Evolutionary conservation across 768 basidiomycete species (phyloP), one percentile per base, ranked within the genome.

Genomic region (Podaxis carcinomalis): DNA sequence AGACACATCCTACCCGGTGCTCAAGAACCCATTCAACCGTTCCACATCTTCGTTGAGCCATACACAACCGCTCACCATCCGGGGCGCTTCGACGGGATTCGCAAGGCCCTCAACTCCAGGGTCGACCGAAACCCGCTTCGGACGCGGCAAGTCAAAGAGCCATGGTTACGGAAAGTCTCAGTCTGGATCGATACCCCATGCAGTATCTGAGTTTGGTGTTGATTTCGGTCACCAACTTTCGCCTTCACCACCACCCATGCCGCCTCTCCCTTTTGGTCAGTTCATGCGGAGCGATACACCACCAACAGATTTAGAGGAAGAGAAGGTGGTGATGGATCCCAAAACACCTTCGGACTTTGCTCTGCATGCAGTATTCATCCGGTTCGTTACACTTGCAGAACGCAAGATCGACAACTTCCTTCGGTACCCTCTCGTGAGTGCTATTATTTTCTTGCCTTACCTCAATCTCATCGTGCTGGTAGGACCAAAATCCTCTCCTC

Each of bases 281-380:
- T 67, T 75, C 16, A 68, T 66, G 64, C 74, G 80, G 28, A 82
- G 82, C 58, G 87, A 86, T 49, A 82, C 83, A 1, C 80, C 83
- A 2, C 75, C 77, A 0, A 67, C 77, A 2, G 85, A 86, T 13
- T 80, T 85, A 28, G 83, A 86, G 47, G 90, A 89, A 11, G 89
- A 90, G 66, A 85, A 85, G 67, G 79, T 88, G 51, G 74, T 82
- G 21, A 80, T 83, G 67, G 88, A 90, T 52, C 89, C 89, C 0
- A 90, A 86, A 68, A 92, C 89, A 10, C 93, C 94, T 1, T 87
- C 89, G 0, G 94, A 95, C 67, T 95, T 90, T 66, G 94, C 94
- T 1, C 75, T 95, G 11, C 91, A 93, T 68, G 91, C 92, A 0
- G 83, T 95, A 5, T 94, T 95, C 70, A 90, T 92, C 44, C 87